phyloP scores from a whole-genome alignment of 2,329 filamentous ascomycete species.

The Mycosphaerella arachidis region DNA sequence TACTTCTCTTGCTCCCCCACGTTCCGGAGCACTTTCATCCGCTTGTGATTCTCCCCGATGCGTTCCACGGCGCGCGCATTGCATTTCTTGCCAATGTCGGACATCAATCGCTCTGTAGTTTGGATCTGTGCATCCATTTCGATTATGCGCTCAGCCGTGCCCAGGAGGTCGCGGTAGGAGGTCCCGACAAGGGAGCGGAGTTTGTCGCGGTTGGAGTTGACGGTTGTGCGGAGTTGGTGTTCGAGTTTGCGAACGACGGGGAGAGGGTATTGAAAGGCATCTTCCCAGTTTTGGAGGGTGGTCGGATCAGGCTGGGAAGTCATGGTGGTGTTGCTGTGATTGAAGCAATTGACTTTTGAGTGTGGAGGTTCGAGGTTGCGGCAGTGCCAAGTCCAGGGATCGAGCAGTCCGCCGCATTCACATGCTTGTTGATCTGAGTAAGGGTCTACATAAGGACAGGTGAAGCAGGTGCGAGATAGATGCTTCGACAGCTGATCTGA shows the following conservation, averaged over 20 bases:
- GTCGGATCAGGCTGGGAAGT: conserved; percentile 51
- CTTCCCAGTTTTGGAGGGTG: conserved; percentile 58
- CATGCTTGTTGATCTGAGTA: neutral
- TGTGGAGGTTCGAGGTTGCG: neutral
- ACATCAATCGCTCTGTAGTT: conserved; percentile 65
- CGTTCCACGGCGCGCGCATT: conserved; percentile 65
- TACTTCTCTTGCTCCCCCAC: conserved; percentile 1
- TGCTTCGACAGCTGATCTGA: neutral
- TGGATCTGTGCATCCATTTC: conserved; percentile 78
- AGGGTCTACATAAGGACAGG: neutral
- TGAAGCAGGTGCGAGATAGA: neutral
- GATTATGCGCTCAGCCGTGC: conserved; percentile 90
- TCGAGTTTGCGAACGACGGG: conserved; percentile 60
- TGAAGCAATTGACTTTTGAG: neutral
- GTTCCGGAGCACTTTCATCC: conserved; percentile 6
- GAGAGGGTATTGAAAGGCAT: conserved; percentile 63
- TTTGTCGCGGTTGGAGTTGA: conserved; percentile 61
- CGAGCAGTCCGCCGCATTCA: neutral
- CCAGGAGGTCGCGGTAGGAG: conserved; percentile 81
- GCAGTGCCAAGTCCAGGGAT: neutral
- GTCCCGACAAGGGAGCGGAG: conserved; percentile 62
- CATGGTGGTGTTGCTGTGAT: conserved; percentile 25
- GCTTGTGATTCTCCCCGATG: conserved; percentile 50
- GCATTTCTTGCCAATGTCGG: conserved; percentile 69
- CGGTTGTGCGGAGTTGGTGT: conserved; percentile 58